Base-by-base conservation (phyloP, 2,329 filamentous ascomycete genomes). In the Phyllosticta capitalensis region DNA sequence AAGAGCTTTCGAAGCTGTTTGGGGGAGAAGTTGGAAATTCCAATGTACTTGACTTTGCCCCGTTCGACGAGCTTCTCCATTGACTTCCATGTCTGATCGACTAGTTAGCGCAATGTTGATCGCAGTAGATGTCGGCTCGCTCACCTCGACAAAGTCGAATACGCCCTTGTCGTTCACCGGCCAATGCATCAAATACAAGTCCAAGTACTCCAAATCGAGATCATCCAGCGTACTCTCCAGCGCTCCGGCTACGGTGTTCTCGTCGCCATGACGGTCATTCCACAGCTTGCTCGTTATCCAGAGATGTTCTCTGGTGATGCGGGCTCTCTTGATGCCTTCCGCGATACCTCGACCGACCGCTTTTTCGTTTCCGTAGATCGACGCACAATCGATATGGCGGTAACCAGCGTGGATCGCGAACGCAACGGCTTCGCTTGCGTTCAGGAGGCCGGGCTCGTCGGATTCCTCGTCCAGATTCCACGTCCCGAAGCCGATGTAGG, bases 11-110 rank as follows among this genome's bases (percentile, higher is more conserved):
- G 71, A 14, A 83, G 70, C 45, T 79, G 75, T 12, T 68, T 66
- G n/a, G 79, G 78, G 57, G 75, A 76, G 74, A 88, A 92, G 76
- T 92, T 94, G 67, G 86, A 89, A 14, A 94, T 85, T 56, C 89
- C 89, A 65, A 94, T 90, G 59, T 85, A 83, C 64, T 78, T 81
- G 54, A 83, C 84, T 62, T 82, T 82, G 63, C 87, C 87, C 1
- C 82, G 81, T 12, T 72, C 69, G 30, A 83, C 74, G 20, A 85
- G 66, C 52, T 81, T 81, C 69, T 85, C 80, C 78, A 92, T 84
- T 28, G 82, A 82, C 67, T 88, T 83, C 88, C 69, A 91, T 71
- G 83, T 85, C 38, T 80, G 54, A 45, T 45, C 38, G 17, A n/a
- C 38, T n/a, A n/a, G 38, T 45, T 45, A 45, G 38, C 26, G 20